Conservation (phyloP, 495 filamentous ascomycete species). For the Cercophora sp. region DNA sequence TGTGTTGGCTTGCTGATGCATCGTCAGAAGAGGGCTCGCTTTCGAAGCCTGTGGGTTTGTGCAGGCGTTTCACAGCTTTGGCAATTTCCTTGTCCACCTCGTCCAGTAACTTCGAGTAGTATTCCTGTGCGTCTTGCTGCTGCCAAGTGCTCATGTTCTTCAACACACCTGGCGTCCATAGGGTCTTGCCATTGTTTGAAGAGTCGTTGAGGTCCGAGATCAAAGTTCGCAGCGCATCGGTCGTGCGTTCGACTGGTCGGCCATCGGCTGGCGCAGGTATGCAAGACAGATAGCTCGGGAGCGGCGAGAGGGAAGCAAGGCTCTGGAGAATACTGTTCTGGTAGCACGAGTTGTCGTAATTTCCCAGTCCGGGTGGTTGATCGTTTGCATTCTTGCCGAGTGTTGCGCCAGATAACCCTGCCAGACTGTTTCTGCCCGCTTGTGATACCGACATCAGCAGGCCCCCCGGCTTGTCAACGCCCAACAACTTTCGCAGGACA, state of each 20-base stretch:
- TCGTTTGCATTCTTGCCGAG: conserved; percentile 28
- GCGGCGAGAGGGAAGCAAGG: conserved; percentile 67
- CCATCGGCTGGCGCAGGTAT: conserved; percentile 27
- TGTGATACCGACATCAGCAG: conserved; percentile 34
- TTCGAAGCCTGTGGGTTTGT: conserved; percentile 32
- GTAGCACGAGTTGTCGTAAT: conserved; percentile 93
- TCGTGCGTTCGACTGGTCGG: conserved; percentile 24
- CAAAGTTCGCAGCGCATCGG: conserved; percentile 55
- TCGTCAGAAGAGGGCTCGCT: conserved; percentile 28
- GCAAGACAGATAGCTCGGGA: conserved; percentile 50
- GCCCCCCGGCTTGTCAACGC: conserved; percentile 51
- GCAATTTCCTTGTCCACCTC: conserved; percentile 76
- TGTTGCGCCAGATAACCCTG: conserved; percentile 46
- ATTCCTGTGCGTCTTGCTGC: conserved; percentile 98
- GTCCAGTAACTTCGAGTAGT: conserved; percentile 84
- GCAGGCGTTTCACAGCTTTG: conserved; percentile 40
- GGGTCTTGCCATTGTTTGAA: conserved; percentile 60
- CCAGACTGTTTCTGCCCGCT: conserved; percentile 42
- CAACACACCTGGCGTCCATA: conserved; percentile 73
- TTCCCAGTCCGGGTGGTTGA: conserved; percentile 75
- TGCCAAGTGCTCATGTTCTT: conserved; percentile 90
- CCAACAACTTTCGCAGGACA: conserved; percentile 61
- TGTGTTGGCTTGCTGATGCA: conserved; percentile 38
- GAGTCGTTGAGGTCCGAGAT: conserved; percentile 63
- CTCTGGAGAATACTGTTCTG: conserved; percentile 94